Percentiles rank a stretch among this genome's conserved stretches.
These are phyloP conservation scores for Clarireedia monteithiana DNA, from an alignment of 2,329 filamentous ascomycete species.

Conservation along the genomic window DNA sequence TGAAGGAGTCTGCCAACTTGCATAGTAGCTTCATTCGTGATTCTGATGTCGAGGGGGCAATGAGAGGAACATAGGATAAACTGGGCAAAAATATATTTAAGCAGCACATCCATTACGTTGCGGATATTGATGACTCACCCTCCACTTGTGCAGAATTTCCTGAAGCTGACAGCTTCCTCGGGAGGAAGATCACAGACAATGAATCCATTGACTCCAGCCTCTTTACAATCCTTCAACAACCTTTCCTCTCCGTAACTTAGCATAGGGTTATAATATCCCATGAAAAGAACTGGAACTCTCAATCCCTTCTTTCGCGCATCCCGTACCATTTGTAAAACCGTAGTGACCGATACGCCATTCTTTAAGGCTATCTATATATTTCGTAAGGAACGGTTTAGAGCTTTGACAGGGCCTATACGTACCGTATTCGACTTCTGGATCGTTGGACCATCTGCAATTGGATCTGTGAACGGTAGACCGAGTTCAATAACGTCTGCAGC, in stretches of 20 bases:
- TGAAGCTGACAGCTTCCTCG: conserved; percentile 90
- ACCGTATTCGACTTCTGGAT: conserved; percentile 93
- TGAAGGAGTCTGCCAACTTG: conserved; percentile 95
- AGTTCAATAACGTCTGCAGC: conserved; percentile 82
- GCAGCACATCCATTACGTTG: background rate
- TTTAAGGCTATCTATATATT: conserved; percentile 56
- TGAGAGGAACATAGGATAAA: conserved; percentile 93
- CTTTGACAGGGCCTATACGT: conserved; percentile 22
- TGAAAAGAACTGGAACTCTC: conserved; percentile 76
- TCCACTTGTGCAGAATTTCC: conserved; percentile 71
- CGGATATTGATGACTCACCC: conserved; percentile 42
- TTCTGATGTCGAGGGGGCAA: conserved; percentile 89
- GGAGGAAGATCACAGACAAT: conserved; percentile 94
- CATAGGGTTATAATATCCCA: conserved; percentile 99
- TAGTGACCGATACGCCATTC: conserved; percentile 79
- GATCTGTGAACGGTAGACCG: conserved; percentile 93
- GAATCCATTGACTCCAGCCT: conserved; percentile 86
- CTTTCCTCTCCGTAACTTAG: conserved; percentile 90
- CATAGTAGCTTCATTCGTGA: conserved; percentile 91
- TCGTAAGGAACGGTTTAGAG: conserved; percentile 12
- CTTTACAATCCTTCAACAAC: conserved; percentile 75
- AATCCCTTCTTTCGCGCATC: conserved; percentile 71
- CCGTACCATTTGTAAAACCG: conserved; percentile 75
- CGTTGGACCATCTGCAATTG: conserved; percentile 93
- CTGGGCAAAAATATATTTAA: conserved; percentile 33